Evolutionary conservation across 352 stramenopile genomes (phyloP), one percentile per base, ranked within the genome.

Genomic region (Blastocystis sp.): DNA sequence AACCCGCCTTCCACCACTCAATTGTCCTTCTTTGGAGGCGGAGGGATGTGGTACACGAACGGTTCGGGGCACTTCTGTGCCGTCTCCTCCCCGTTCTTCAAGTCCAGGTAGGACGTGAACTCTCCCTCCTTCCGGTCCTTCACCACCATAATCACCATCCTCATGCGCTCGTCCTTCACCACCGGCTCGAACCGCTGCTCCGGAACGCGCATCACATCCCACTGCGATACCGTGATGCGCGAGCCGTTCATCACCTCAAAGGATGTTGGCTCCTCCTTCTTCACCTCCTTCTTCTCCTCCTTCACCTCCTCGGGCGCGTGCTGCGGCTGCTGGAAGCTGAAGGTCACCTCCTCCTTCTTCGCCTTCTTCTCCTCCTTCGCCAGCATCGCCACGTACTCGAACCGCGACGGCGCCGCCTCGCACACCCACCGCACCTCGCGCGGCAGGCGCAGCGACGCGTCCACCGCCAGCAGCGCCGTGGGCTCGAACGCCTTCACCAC

Each of bases 11-110:
- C 48, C 5, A 17, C 5, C 5, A 56, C 48, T 56, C 5, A 56
- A 34, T 34, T 34, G 5, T 56, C 62, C 28, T 66, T 23, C 41
- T 65, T 34, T 10, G 52, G 23, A 9, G 19, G 3, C 52, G n/a
- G n/a, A 23, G 52, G 45, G n/a, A 81, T 81, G 52, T 81, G 71
- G 21, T 81, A 81, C 21, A 61, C 52, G 38, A 81, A 81, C 43
- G 71, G 43, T 48, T 81, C 5, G 11, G 71, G 71, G n/a, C 71
- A 81, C 11, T 40, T 11, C 17, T 45, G 14, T 1, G 1, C 34
- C 17, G 43, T 10, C 28, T 66, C 71, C 3, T 61, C 69, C 40
- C 7, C 40, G 14, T n/a, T 61, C 23, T 81, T n/a, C 52, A 66
- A 7, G 40, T 66, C 23, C 28, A 66, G 2, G 40, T 81, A 81